A percentile compares a stretch with the other conserved stretches of the same genome.
Conservation (phyloP, 495 filamentous ascomycete genomes). For the Penicillium desertorum region DNA sequence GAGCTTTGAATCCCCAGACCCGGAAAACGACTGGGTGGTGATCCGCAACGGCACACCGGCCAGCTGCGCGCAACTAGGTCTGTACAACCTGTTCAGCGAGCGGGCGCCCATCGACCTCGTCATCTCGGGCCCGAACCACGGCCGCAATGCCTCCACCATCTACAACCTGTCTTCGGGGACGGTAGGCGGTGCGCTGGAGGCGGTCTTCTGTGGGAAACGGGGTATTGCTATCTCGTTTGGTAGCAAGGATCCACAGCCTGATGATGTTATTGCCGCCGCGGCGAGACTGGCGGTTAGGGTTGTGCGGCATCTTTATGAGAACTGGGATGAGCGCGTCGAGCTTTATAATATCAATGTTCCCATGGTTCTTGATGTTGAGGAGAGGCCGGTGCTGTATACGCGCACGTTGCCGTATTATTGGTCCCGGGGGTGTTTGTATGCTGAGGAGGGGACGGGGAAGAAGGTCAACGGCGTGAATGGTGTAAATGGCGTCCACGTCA, state of each 20-base stretch:
- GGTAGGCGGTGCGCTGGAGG: constrained; percentile 88
- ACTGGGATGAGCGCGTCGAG: constrained; percentile 79
- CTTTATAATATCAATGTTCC: constrained; percentile 89
- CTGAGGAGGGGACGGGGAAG: constrained; percentile 46
- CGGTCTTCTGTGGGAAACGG: constrained; percentile 72
- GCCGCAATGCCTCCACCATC: constrained; percentile 87
- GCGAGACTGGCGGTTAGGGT: constrained; percentile 65
- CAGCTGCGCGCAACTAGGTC: constrained; percentile 82
- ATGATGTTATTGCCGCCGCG: constrained; percentile 66
- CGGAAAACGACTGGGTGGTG: constrained; percentile 70
- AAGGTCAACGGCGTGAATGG: constrained; percentile 10
- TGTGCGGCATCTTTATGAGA: constrained; percentile 65
- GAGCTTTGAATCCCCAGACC: constrained; percentile 44
- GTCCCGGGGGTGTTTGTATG: constrained; percentile 75
- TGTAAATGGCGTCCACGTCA: constrained; percentile 54
- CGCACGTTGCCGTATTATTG: constrained; percentile 84
- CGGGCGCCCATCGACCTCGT: constrained; percentile 78
- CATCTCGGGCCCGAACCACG: constrained; percentile 90
- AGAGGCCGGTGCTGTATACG: constrained; percentile 69
- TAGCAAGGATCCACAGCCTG: constrained; percentile 70
- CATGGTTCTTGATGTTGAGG: constrained; percentile 58
- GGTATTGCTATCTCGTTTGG: constrained; percentile 85
- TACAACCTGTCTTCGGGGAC: constrained; percentile 88
- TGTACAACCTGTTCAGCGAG: constrained; percentile 81
- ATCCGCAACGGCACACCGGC: constrained; percentile 82